Evolutionary conservation across 2,329 filamentous ascomycete genomes (phyloP), one percentile per base, ranked within the genome.

Genomic region (Nannizziopsis barbatae): DNA sequence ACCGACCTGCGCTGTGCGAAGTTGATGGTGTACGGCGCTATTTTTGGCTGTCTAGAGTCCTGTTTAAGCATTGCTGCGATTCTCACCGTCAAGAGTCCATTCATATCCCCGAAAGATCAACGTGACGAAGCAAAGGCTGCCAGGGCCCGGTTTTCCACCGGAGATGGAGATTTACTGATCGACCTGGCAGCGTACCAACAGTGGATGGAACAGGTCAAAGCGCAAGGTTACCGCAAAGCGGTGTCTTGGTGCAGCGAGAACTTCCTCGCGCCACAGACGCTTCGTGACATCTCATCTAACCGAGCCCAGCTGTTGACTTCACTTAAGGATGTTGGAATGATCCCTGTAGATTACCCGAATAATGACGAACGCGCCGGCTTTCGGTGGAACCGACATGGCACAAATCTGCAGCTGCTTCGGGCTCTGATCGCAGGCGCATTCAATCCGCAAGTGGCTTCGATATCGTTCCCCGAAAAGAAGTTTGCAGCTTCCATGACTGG

Each of bases 381-480:
- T 7, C 60, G 59, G 37, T 64, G 60, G 50, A 65, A 64, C 50
- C 56, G 57, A 55, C 61, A 66, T 47, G 50, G 57, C 36, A 52
- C 57, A n/a, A 70, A 70, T 51, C 59, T 61, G 22, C 63, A 66
- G 33, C 73, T 88, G 20, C 69, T 87, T 15, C 79, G 83, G 17
- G 83, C 83, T 1, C 69, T 88, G 18, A 76, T 86, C 20, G 83
- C 83, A 3, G 82, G 81, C 2, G 80, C 84, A 2, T 86, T 87
- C 63, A 77, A 80, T 27, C 92, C 92, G 0, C 90, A 96, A 66
- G 80, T 95, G 55, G 88, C 88, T 11, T 80, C 89, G 46, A 95
- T 98, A 61, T 83, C 88, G 55, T 86, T 95, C 57, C 92, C 92
- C 0, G 87, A 95, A 68, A 94, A 94, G 71, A 96, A 95, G 65